phyloP scores from a whole-genome alignment of 805 yeast genomes.

The Candida taoyuanica region DNA sequence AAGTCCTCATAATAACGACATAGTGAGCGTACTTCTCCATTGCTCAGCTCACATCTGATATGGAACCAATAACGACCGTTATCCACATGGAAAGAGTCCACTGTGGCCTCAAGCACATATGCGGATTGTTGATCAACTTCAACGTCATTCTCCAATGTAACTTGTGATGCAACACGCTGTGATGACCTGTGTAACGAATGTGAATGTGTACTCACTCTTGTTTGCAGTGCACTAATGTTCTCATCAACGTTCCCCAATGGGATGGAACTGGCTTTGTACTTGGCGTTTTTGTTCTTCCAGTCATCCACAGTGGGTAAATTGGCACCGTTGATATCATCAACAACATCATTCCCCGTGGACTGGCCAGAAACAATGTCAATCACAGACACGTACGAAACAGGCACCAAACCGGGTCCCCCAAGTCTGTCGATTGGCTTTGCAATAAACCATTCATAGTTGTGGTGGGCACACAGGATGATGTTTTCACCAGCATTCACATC shows the following conservation, averaged over 20 bases:
- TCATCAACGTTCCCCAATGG: conserved; percentile 59
- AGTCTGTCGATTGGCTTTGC: conserved; percentile 93
- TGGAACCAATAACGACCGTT: conserved; percentile 89
- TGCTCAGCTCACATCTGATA: conserved; percentile 58
- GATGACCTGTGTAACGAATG: conserved; percentile 8
- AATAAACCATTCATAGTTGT: conserved; percentile 94
- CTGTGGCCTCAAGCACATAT: conserved; percentile 47
- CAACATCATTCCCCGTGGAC: conserved; percentile 50
- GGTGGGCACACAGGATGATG: conserved; percentile 91
- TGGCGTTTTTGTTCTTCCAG: conserved; percentile 90
- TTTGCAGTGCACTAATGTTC: no score
- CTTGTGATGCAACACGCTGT: conserved; percentile 7
- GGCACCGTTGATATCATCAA: conserved; percentile 57
- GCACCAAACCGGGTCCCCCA: conserved; percentile 97
- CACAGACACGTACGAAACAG: conserved; percentile 82
- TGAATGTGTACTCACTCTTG: no score
- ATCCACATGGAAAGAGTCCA: conserved; percentile 74
- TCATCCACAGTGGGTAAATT: conserved; percentile 89
- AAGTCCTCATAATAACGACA: conserved; percentile 94
- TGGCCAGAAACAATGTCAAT: conserved; percentile 68
- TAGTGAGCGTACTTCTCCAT: conserved; percentile 65
- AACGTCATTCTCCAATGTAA: conserved; percentile 6
- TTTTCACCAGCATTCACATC: conserved; percentile 83
- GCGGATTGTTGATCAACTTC: conserved; percentile 18
- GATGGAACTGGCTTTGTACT: conserved; percentile 85